These are phyloP conservation scores for Saccharomyces hybrid DNA, from an alignment of 1,139 yeast species.

Conservation along the genomic window DNA sequence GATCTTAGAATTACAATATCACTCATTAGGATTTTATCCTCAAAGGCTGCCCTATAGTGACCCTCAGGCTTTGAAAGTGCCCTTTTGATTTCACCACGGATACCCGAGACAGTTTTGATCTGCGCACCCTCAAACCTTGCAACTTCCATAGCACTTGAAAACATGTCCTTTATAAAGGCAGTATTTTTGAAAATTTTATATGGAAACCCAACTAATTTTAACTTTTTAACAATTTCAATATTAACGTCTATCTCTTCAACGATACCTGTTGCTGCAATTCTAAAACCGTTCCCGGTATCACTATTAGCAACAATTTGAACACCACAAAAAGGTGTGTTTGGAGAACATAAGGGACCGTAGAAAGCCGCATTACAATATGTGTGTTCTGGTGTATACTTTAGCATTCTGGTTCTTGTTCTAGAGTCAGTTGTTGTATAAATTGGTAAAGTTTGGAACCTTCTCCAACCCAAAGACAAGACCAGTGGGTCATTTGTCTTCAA, in stretches of 20 bases:
- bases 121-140: constrained; percentile 98
- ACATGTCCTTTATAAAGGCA: constrained; percentile 96
- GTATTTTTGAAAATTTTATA: constrained; percentile 91
- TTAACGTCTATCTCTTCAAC: constrained; percentile 87
- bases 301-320: constrained; percentile 79
- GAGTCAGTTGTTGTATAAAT: constrained; percentile 95
- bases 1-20: constrained; percentile 88
- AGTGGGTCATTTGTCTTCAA: constrained; percentile 94
- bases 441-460: constrained; percentile 95
- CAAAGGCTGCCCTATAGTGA: constrained; percentile 96
- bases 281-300: constrained; percentile 81
- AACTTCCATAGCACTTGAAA: constrained; percentile 82
- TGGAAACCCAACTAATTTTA: constrained; percentile 92
- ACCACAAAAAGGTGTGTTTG: constrained; percentile 96
- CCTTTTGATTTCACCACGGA: constrained; percentile 93
- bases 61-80: constrained; percentile 95
- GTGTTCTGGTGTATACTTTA: constrained; percentile 97
- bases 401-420: constrained; percentile 94
- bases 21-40: constrained; percentile 84
- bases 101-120: constrained; percentile 92
- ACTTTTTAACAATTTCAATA: constrained; percentile 87
- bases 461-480: constrained; percentile 92
- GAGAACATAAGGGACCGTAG: constrained; percentile 95
- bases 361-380: constrained; percentile 94
- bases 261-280: constrained; percentile 97